Conservation (phyloP, 1,284 basidiomycete species). For the Microbotryum intermedium region DNA sequence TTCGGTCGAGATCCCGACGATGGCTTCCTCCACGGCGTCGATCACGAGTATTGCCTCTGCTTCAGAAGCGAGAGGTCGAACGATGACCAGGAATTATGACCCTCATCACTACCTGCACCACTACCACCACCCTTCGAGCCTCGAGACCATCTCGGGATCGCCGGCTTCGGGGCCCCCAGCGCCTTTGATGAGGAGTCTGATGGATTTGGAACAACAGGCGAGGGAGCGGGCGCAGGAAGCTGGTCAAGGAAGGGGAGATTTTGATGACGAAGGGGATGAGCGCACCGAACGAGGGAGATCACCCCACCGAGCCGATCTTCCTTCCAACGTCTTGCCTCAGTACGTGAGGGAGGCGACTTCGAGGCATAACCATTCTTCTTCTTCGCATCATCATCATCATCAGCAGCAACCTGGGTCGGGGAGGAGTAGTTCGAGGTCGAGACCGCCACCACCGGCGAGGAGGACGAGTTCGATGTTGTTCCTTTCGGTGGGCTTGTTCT, state of each 20-base stretch:
- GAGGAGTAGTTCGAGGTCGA: not conserved
- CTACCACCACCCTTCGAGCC: not conserved
- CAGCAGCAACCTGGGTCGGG: not conserved
- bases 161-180: constrained; percentile 8
- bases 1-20: no score
- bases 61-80: constrained; percentile 12
- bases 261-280: not conserved
- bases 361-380: not conserved
- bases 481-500: constrained; percentile 20
- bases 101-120: no score
- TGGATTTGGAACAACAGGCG: not conserved
- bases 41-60: not conserved
- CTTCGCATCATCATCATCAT: not conserved
- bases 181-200: not conserved
- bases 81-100: constrained; percentile 5
- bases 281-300: not conserved
- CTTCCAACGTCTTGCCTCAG: no score
- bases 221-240: not conserved
- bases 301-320: not conserved
- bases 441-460: constrained; percentile 17
- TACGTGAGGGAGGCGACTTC: no score
- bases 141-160: constrained; percentile 8
- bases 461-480: constrained; percentile 17
- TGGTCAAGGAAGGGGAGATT: not conserved
- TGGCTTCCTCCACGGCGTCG: no score